Evolutionary conservation across 768 basidiomycete genomes (phyloP), one percentile per base, ranked within the genome.

Genomic region (Calocybe gangraenosa): DNA sequence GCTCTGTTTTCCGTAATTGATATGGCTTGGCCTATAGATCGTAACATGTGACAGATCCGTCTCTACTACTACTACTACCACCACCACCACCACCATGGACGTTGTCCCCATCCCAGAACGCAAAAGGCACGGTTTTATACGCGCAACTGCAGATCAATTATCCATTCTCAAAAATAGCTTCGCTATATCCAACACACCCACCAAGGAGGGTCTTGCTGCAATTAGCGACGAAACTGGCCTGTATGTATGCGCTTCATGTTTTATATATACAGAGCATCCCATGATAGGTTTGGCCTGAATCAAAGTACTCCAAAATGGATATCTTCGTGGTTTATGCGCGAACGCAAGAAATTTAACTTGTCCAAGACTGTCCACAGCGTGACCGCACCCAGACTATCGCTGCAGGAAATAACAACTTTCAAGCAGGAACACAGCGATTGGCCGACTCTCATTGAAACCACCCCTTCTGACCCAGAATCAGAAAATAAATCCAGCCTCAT

Each of bases 291-390:
- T 19, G 23, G 35, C 5, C n/a, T 11, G 14, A 37, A 39, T 30
- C 11, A 32, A 48, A 67, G 68, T 25, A 54, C 65, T 20, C 18
- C 37, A 18, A 62, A 61, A 49, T 69, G 69, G 68, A 67, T 70
- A 17, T 41, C 50, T 22, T 58, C 60, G 22, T 70, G 66, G 67
- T 64, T 65, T 22, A 51, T 49, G 35, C 60, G 64, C 7, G 59
- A 62, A 41, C 50, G 65, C 14, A 47, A 40, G 10, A 66, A 66
- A 33, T 53, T n/a, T n/a, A 28, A 11, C 25, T 6, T 11, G 25
- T 11, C 25, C 11, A 28, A 28, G 11, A 28, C 11, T 28, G n/a
- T n/a, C n/a, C n/a, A n/a, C n/a, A n/a, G n/a, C n/a, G n/a, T n/a
- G n/a, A n/a, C n/a, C n/a, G n/a, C n/a, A 28, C 25, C 25, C 25